phyloP scores from a whole-genome alignment of 768 basidiomycete species.

The Leccinum uliginosum region DNA sequence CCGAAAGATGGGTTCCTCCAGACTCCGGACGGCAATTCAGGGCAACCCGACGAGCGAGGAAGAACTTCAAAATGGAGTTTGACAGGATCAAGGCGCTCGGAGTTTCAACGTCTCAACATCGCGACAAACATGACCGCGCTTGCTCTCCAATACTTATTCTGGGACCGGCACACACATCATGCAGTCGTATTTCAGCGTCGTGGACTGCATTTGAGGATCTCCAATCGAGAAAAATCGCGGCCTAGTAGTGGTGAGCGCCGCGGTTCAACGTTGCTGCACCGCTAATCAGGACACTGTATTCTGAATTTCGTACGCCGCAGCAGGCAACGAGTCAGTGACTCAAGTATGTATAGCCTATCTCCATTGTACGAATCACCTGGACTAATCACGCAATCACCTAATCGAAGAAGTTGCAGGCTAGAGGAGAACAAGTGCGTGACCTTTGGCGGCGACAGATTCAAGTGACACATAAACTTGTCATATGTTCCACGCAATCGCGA shows the following conservation, averaged over 20 bases:
- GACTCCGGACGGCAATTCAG: neutral
- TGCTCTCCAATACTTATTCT: neutral
- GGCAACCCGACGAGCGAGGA: neutral
- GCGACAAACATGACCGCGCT: neutral
- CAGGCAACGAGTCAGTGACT: neutral
- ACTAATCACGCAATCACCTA: neutral
- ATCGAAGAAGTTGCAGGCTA: neutral
- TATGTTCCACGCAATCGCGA: neutral
- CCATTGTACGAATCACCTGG: neutral
- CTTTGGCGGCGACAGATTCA: neutral
- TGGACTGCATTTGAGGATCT: neutral
- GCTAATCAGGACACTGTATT: neutral
- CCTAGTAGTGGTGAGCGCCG: neutral
- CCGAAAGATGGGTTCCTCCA: neutral
- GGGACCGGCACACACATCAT: neutral
- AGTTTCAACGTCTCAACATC: neutral
- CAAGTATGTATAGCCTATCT: neutral
- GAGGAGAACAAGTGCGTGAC: neutral
- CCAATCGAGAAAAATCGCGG: neutral
- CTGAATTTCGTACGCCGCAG: neutral
- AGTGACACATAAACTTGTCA: neutral
- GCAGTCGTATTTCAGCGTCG: neutral
- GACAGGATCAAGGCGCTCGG: neutral
- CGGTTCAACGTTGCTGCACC: neutral
- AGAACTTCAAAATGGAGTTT: neutral